Base-by-base conservation (phyloP, 2,329 filamentous ascomycete genomes). In the Aspergillus jensenii region DNA sequence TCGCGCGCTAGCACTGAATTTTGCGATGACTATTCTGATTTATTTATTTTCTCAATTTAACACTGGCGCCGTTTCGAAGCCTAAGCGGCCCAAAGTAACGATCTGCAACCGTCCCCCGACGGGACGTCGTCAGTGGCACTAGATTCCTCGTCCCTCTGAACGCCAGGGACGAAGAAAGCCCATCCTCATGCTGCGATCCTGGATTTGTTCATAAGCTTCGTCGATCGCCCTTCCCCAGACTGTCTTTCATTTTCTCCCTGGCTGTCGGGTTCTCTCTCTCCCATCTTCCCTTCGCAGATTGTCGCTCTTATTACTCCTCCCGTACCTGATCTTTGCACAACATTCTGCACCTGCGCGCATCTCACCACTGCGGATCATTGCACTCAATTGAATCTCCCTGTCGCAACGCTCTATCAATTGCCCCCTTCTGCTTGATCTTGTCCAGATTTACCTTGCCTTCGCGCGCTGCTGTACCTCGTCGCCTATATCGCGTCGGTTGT, bases 201-300 rank as follows among this genome's bases (percentile, higher is more conserved):
- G 65, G 68, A 65, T 68, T 70, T 70, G 71, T 73, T 75, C 73
- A 74, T 75, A 76, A 76, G 73, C 73, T 75, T 74, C 72, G 73
- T 71, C 73, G 73, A 76, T 76, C 73, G 62, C 61, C 62, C 63
- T 67, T 73, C 72, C 73, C 73, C 73, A 73, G 72, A 74, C 68
- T 67, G 63, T 57, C 64, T 64, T 62, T 64, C 52, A 48, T 54
- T 50, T 62, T 68, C 60, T 65, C 52, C 58, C 59, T 65, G 43
- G 56, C 60, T 59, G 51, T 59, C 55, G 58, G 62, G 59, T 60
- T 62, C 48, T 17, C 15, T 8, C 51, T 31, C 39, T 37, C 56
- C 62, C 49, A 58, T 54, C 58, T 52, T 61, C 56, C 51, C 57
- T 54, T 58, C 46, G 27, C 44, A 56, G 41, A 53, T 57, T 56